Evolutionary conservation across 768 basidiomycete genomes (phyloP), one percentile per base, ranked within the genome.

Genomic region (Leccinum subtestaceum): DNA sequence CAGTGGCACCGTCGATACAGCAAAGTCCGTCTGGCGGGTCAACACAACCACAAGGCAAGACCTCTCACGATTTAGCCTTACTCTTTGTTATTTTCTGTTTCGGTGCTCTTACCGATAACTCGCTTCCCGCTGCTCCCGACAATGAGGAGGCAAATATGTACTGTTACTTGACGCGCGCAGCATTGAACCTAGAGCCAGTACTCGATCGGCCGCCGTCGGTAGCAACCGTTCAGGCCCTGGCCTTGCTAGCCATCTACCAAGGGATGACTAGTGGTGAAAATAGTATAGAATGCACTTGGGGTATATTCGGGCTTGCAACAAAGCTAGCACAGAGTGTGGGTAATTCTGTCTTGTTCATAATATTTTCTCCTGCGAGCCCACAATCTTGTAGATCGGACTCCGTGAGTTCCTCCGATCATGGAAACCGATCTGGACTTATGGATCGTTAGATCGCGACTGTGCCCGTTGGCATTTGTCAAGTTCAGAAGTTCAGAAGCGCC

Each of bases 121-220:
- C 72, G 9, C 70, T 84, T 17, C 84, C 82, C 0, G 71, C 80
- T 21, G 78, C 79, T 5, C 82, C 83, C 13, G 82, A 81, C 52
- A 84, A 83, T 51, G 69, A 76, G 11, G 76, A 79, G 49, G 80
- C 83, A 0, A 80, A 82, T 27, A 77, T 77, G 62, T 87, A 76
- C 66, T 87, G 23, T 66, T 76, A 84, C 48, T 75, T 91, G 29
- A 80, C 86, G 6, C 82, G 87, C 57, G 86, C 84, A 1, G 81
- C 87, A 21, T 65, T 91, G 65, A 84, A 81, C 36, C 69, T 90
- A 25, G 85, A 88, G 63, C 87, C 87, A 1, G 81, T 90, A 2
- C 65, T 89, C 56, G 88, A 89, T 54, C 76, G 86, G 6, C 85
- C 89, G 0, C 88, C 89, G 0, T 83, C 83, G n/a, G 84, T 90